These are phyloP conservation scores for Yamagishiella unicocca DNA, from an alignment of 139 green algal genomes.

Conservation along the genomic window DNA sequence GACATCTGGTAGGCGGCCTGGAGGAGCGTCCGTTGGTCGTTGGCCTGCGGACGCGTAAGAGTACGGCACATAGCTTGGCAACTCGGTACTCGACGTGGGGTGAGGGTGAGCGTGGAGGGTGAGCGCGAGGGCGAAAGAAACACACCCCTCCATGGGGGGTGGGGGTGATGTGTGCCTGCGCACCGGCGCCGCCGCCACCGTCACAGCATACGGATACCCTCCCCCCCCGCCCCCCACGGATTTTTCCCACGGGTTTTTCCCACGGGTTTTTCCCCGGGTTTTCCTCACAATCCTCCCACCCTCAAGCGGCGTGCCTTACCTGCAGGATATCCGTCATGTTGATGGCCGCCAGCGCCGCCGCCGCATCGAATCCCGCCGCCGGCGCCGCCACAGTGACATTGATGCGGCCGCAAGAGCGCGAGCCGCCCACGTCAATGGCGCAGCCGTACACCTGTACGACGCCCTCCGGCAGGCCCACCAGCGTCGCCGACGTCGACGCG, in stretches of 20 bases:
- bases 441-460: constrained; percentile 16
- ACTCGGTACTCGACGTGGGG: too few species aligned
- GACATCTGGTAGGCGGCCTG: constrained; percentile 4
- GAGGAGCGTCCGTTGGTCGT: constrained; percentile 9
- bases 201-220: too few species aligned
- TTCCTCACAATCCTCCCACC: background rate
- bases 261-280: too few species aligned
- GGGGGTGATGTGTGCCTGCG: too few species aligned
- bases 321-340: background rate
- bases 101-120: too few species aligned
- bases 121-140: too few species aligned
- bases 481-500: background rate
- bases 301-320: background rate
- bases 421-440: background rate
- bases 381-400: background rate
- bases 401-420: background rate
- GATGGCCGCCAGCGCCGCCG: background rate
- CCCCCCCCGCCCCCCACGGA: too few species aligned
- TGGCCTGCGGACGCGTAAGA: constrained; percentile 11
- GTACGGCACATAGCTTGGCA: background rate
- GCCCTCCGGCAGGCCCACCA: constrained; percentile 26
- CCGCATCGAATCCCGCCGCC: background rate
- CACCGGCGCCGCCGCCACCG: too few species aligned
- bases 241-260: too few species aligned
- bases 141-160: too few species aligned